Evolutionary conservation across 352 stramenopile genomes (phyloP).

Genomic region (Pythium chondricola): DNA sequence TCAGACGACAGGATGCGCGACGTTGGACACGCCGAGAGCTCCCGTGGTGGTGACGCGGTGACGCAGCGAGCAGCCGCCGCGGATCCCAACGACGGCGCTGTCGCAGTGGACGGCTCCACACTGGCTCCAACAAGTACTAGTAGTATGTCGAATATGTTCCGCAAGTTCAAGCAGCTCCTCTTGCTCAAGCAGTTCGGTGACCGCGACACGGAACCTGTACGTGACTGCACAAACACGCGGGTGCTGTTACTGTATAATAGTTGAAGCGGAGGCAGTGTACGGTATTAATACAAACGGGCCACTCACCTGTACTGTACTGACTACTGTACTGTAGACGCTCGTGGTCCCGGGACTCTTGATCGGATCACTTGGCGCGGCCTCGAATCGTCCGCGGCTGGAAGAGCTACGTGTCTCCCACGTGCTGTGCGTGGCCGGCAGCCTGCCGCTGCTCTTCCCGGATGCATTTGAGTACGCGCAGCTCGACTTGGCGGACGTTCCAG

Average conservation of each 20-base stretch:
- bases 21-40: no score
- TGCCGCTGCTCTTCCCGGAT: constrained; percentile 44
- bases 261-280: no score
- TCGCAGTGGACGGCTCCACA: no score
- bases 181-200: constrained; percentile 45
- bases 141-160: constrained; percentile 27
- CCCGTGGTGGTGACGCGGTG: no score
- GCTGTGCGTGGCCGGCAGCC: constrained; percentile 38
- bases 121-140: no score
- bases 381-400: constrained; percentile 38
- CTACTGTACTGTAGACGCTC: constrained; percentile 8
- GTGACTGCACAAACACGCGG: no score
- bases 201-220: constrained; percentile 38
- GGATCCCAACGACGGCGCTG: no score
- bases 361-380: constrained; percentile 55
- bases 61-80: no score
- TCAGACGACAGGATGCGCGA: no score
- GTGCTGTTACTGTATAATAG: no score
- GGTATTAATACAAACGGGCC: no score
- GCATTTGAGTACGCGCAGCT: constrained; percentile 52
- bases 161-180: constrained; percentile 52
- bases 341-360: constrained; percentile 54
- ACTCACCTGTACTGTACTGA: background rate
- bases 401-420: constrained; percentile 45
- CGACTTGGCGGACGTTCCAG: constrained; percentile 36